Conservation (phyloP, 192 early-diverging fungal species). For the Phycomyces nitens region DNA sequence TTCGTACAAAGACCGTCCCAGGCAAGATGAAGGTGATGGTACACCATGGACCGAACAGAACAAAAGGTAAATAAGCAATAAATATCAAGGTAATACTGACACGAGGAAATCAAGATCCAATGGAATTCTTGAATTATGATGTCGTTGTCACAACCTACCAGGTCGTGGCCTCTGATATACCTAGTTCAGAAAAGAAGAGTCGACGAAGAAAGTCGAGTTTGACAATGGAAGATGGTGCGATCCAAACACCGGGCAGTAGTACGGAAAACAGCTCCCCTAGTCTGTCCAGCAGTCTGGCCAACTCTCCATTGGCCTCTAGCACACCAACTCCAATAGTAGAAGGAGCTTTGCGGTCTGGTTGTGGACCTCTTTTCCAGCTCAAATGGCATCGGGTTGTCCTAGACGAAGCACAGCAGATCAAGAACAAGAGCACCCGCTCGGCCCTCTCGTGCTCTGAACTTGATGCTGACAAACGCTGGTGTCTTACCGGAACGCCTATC, state of each 20-base stretch:
- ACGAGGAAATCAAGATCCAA: slow-evolving; percentile 1
- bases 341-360: neutral
- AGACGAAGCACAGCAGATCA: slow-evolving; percentile 69
- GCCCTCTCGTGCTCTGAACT: slow-evolving; percentile 45
- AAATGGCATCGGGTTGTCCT: slow-evolving; percentile 47
- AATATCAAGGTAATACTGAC: no score
- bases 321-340: neutral
- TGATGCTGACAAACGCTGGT: slow-evolving; percentile 56
- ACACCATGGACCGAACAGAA: slow-evolving; percentile 36
- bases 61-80: neutral
- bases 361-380: slow-evolving; percentile 38
- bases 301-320: slow-evolving; percentile 1
- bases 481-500: slow-evolving; percentile 56
- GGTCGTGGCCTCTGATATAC: slow-evolving; percentile 29
- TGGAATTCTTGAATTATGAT: slow-evolving; percentile 32
- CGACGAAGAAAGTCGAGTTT: slow-evolving; percentile 12
- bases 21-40: slow-evolving; percentile 26
- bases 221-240: neutral
- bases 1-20: slow-evolving; percentile 28
- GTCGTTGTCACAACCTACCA: slow-evolving; percentile 42
- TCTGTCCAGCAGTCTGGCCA: neutral
- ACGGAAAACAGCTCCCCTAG: neutral
- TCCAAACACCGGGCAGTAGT: neutral
- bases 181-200: slow-evolving; percentile 7
- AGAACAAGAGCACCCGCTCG: slow-evolving; percentile 47